Evolutionary conservation across 2,329 filamentous ascomycete genomes (phyloP).

Genomic region (Penicillium sp.): DNA sequence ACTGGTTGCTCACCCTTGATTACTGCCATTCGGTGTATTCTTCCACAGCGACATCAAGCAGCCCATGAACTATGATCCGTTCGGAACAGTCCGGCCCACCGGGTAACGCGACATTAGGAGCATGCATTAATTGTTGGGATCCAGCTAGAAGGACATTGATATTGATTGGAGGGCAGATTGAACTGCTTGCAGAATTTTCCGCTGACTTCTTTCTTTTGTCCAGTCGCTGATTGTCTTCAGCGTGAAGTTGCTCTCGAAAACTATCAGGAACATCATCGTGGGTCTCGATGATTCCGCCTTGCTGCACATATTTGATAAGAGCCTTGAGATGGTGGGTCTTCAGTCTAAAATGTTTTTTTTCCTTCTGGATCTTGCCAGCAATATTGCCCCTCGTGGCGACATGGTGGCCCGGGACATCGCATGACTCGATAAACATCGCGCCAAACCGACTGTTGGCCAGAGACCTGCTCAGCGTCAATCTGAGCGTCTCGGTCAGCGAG

Average conservation of each 20-base stretch:
- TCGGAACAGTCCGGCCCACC: neutral
- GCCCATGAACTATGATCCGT: slow-evolving; percentile 1
- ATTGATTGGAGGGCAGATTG: slow-evolving; percentile 1
- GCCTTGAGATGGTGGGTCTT: slow-evolving; percentile 22
- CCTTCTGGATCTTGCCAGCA: slow-evolving; percentile 28
- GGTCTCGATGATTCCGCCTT: slow-evolving; percentile 10
- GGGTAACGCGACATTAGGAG: neutral
- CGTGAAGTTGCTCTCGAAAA: slow-evolving; percentile 29
- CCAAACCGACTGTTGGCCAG: slow-evolving; percentile 22
- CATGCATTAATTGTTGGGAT: neutral
- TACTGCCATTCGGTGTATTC: slow-evolving; percentile 13
- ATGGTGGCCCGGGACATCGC: slow-evolving; percentile 23
- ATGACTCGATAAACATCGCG: slow-evolving; percentile 25
- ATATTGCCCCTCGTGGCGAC: slow-evolving; percentile 21
- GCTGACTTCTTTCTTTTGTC: slow-evolving; percentile 15
- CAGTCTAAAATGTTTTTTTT: slow-evolving; percentile 30
- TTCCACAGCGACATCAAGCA: slow-evolving; percentile 9
- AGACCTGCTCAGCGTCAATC: slow-evolving; percentile 16
- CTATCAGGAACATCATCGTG: slow-evolving; percentile 26
- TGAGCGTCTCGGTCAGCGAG: slow-evolving; percentile 6
- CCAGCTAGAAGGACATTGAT: neutral
- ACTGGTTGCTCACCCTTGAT: slow-evolving; percentile 8
- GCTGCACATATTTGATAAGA: slow-evolving; percentile 23
- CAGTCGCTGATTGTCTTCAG: slow-evolving; percentile 21
- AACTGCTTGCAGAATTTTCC: slow-evolving; percentile 10